These are phyloP conservation scores for Fusarium napiforme DNA, from an alignment of 2,329 filamentous ascomycete genomes.

Conservation along the genomic window DNA sequence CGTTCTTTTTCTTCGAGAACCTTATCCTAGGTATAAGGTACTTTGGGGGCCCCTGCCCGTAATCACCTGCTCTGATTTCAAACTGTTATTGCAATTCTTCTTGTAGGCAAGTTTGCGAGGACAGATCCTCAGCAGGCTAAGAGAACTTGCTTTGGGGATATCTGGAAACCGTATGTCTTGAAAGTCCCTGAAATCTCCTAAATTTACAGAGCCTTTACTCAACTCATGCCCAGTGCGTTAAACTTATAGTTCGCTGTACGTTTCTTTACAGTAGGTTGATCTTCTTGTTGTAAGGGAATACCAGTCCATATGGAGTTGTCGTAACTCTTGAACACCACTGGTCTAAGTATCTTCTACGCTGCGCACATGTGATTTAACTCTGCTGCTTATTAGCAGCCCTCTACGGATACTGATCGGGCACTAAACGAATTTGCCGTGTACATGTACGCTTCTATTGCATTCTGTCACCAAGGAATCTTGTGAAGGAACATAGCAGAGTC, in stretches of 20 bases:
- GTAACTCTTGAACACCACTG: neutral
- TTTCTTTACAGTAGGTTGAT: too few relatives aligned
- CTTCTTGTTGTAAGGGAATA: neutral
- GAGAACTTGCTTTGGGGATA: neutral
- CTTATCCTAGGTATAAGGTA: constrained; percentile 3
- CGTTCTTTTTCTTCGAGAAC: constrained; percentile 38
- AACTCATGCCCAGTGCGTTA: neutral
- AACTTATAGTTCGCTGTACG: neutral
- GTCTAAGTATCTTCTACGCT: neutral
- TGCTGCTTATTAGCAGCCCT: neutral
- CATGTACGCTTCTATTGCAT: neutral
- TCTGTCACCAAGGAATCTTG: neutral
- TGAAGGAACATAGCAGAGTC: constrained; percentile 7
- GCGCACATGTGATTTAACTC: constrained; percentile 1
- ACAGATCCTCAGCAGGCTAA: neutral
- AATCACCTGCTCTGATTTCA: constrained; percentile 4
- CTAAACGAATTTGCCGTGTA: constrained; percentile 21
- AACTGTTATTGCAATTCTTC: neutral
- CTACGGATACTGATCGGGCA: constrained; percentile 1
- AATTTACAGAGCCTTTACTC: neutral
- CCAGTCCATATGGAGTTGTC: neutral
- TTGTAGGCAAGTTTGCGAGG: constrained; percentile 6
- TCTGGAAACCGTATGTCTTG: neutral
- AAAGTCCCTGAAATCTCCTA: neutral
- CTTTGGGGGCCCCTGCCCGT: constrained; percentile 4